Base-by-base conservation (phyloP, 192 early-diverging fungal species). In the Coemansia sp. region DNA sequence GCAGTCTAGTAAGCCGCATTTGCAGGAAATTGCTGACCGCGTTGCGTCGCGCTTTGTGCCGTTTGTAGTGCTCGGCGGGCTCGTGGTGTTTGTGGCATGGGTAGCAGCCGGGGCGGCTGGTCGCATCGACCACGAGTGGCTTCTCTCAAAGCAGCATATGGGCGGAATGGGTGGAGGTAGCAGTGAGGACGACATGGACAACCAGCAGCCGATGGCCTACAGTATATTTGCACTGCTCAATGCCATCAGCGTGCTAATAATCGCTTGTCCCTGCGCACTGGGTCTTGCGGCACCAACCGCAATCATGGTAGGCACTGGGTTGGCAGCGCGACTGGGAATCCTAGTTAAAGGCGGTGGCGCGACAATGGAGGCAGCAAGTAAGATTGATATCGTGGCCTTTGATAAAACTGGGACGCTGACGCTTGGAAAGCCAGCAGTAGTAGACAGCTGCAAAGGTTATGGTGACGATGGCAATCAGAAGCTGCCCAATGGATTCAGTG, bases 351-450 rank as follows among this genome's bases (percentile, higher is more conserved):
- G 94, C 30, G 78, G 78, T 30, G 97, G 94, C 6, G 88, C 71
- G n/a, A 87, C 93, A 9, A 79, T 98, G 60, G 93, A 95, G 69
- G 84, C 82, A 6, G 92, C 92, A 9, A 88, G 89, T 69, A 83
- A 82, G 50, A 83, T 98, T 7, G 89, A 88, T 56, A 88, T 89
- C 49, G 79, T 98, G 3, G 90, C 95, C n/a, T 97, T 97, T 83
- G 97, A 99, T 82, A 99, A 99, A 80, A 99, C 97, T 1, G 97
- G 97, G 38, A 97, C 95, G 0, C 67, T 99, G 47, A 99, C 97
- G 6, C 69, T 84, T 23, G 97, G 91, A 26, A 85, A 88, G 67
- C 74, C 90, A 26, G 78, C 83, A 5, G 86, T 92, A 3, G 78
- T 82, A 0, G 82, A 80, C 34, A 77, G 54, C 64, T 60, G 83